A percentile compares a stretch with the other conserved stretches of the same genome.
These are phyloP conservation scores for Garcia nutans DNA, from an alignment of 345 rosid genomes.

Conservation along the genomic window DNA sequence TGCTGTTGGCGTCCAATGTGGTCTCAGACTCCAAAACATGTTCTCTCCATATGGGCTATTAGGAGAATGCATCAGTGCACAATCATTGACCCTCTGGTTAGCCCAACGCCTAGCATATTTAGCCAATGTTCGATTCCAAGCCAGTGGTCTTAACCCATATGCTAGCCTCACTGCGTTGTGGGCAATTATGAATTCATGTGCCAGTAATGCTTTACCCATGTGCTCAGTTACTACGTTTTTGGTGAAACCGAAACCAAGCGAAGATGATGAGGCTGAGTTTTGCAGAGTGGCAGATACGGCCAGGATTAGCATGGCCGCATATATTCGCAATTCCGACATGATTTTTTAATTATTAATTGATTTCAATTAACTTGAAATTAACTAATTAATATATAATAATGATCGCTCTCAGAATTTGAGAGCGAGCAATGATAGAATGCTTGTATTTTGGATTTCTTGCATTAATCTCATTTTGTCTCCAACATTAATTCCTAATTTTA, in stretches of 20 bases:
- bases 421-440: not conserved
- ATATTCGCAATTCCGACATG: not conserved
- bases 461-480: no score
- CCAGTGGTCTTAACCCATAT: constrained; percentile 26
- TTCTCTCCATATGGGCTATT: constrained; percentile 53
- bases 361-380: no score
- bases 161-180: constrained; percentile 42
- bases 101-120: constrained; percentile 44
- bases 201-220: not conserved
- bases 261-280: no score
- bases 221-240: no score
- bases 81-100: constrained; percentile 29
- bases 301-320: not conserved
- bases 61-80: constrained; percentile 39
- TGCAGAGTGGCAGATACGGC: not conserved
- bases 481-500: no score
- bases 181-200: constrained; percentile 25
- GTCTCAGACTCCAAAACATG: constrained; percentile 41
- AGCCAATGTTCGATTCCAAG: constrained; percentile 44
- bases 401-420: not conserved
- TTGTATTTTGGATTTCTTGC: not conserved
- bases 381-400: not conserved
- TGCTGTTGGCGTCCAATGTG: constrained; percentile 37
- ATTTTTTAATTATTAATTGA: not conserved
- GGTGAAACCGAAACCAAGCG: no score